Base-by-base conservation (phyloP, 129 eudicot genomes). In the Calendula officinalis region DNA sequence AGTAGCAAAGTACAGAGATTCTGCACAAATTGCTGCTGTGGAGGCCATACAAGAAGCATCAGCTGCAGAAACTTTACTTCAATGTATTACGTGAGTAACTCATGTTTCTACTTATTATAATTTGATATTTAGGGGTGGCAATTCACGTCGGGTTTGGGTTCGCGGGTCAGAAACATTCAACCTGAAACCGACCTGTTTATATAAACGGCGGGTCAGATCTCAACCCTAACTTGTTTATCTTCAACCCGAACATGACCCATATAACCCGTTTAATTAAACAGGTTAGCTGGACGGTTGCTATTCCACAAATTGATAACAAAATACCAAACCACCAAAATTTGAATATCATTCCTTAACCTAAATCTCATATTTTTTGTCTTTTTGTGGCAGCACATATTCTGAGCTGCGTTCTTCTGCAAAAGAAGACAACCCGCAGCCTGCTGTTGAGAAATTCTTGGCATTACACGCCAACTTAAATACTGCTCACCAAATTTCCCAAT, bases 21-120 rank as follows among this genome's bases (percentile, higher is more conserved):
- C 94, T 36, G 95, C 97, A 33, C 95, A 91, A 80, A 73, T 67
- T 36, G 94, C 97, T 67, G 97, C 95, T n/a, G 69, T 91, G 12
- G 95, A 84, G 73, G 97, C 97, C 39, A 69, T 91, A 70, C 94
- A 84, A 78, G 97, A 84, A 65, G 97, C 97, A 44, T 84, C 97
- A 8, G 87, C 91, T 60, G 89, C 94, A 9, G 97, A 91, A 68
- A 82, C 74, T 66, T 74, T 91, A 67, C 92, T 91, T 58, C 82
- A 80, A 64, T 91, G 97, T 75, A 76, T 91, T 66, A 84, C 95
- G 97, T 91, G 82, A 37, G 36, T 40, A 14, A 35, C 45, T 41
- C 45, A 41, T 41, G 10, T 41, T 41, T 41, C 10, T 41, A 41
- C 45, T 3, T 41, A 41, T 6, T 41, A 41, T 41, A 41, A 41